phyloP scores from a whole-genome alignment of 2,329 filamentous ascomycete species.

The Trichoderma pleuroti region DNA sequence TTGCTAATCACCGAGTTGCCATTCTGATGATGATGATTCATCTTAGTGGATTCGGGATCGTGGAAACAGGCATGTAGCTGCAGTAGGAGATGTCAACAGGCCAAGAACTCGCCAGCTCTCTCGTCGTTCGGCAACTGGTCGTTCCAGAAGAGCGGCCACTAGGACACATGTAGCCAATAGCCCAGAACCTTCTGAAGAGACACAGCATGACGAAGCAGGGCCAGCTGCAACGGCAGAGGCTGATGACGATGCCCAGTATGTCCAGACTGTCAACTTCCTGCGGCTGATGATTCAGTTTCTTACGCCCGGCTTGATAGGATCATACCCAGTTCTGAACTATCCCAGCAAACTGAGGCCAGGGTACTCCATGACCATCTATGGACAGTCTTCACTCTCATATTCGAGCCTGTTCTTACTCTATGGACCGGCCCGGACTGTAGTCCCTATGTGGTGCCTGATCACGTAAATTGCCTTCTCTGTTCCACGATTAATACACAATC shows the following conservation, averaged over 20 bases:
- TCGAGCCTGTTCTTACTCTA: not conserved
- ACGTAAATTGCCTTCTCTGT: not conserved
- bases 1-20: not conserved
- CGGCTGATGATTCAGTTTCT: not conserved
- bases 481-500: not conserved
- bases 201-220: not conserved
- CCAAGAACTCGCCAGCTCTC: not conserved
- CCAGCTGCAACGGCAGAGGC: not conserved
- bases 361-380: not conserved
- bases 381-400: not conserved
- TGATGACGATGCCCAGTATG: not conserved
- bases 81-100: not conserved
- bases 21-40: not conserved
- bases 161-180: not conserved
- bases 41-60: not conserved
- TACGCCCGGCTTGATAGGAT: not conserved
- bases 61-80: not conserved
- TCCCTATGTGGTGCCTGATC: not conserved
- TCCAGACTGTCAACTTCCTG: not conserved
- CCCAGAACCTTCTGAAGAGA: not conserved
- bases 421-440: conserved; percentile 7
- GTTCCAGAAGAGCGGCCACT: not conserved
- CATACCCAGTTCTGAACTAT: not conserved
- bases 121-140: not conserved
- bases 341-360: not conserved